Evolutionary conservation across 352 stramenopile genomes (phyloP).

Genomic region (Phytophthora ohioensis): DNA sequence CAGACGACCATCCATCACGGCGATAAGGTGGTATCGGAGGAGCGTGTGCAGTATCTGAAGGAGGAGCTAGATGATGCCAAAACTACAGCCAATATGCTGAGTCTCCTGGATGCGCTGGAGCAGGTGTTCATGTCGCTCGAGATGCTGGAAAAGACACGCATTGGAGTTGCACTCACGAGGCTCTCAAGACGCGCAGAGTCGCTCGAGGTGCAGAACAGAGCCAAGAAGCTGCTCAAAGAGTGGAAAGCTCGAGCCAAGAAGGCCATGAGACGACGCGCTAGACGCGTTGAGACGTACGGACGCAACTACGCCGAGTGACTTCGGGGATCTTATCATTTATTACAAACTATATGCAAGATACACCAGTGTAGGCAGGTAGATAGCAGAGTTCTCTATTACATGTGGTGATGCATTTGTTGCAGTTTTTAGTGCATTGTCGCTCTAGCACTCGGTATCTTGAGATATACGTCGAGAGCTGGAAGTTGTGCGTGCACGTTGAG

Average conservation of each 20-base stretch:
- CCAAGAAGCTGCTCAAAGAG: constrained; percentile 54
- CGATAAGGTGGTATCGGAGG: constrained; percentile 76
- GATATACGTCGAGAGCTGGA: constrained; percentile 34
- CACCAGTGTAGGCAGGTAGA: neutral
- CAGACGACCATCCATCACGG: constrained; percentile 79
- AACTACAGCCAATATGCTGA: constrained; percentile 55
- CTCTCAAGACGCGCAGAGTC: constrained; percentile 37
- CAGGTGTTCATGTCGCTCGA: constrained; percentile 80
- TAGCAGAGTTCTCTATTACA: constrained; percentile 19
- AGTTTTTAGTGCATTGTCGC: neutral
- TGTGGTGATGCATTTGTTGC: constrained; percentile 4
- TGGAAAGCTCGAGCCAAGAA: constrained; percentile 82
- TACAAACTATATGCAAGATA: neutral
- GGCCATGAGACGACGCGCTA: constrained; percentile 59
- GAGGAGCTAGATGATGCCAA: constrained; percentile 74
- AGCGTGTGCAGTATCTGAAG: constrained; percentile 67
- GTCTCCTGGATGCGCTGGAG: constrained; percentile 63
- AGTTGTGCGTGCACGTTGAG: constrained; percentile 26
- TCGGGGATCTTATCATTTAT: constrained; percentile 8
- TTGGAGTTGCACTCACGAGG: constrained; percentile 51
- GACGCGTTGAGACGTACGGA: constrained; percentile 73
- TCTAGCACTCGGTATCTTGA: constrained; percentile 19
- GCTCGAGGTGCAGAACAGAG: constrained; percentile 51
- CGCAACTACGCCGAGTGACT: constrained; percentile 73
- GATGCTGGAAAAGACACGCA: constrained; percentile 80